Base-by-base conservation (phyloP, 441 rosid species). In the Gossypium gossypioides region DNA sequence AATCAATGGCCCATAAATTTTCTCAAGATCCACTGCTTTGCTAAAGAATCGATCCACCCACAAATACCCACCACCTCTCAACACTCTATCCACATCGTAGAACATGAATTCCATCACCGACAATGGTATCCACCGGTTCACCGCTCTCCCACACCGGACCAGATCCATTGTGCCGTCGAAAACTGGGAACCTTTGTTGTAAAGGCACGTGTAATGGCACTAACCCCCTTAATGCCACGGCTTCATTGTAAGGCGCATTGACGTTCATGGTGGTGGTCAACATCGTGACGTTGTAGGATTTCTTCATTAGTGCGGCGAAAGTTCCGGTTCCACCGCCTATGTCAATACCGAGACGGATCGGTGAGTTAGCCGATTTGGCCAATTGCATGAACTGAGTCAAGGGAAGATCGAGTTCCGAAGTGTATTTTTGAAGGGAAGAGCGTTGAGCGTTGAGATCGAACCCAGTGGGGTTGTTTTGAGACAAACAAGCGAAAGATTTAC, bases 11-110 rank as follows among this genome's bases (percentile, higher is more conserved):
- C 79, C 84, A 80, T 85, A 95, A 19, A 89, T 83, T 71, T 82
- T 85, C 10, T 86, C 94, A 65, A 95, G 89, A 80, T 92, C 97
- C 40, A 76, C 69, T 13, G 78, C 77, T 80, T 84, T 95, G 56
- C 99, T 80, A 9, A 91, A 91, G 77, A 94, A 94, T 75, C 87
- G 91, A 76, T 94, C 97, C 83, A 94, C 58, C 98, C 97, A 91
- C 51, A 93, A 71, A 72, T 82, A 93, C 3, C 98, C 98, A 52
- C 98, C 98, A 0, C 86, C 87, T 46, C 98, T 83, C 79, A 93
- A 76, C 62, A 90, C 88, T 72, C 98, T 81, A 72, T 94, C 99
- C 57, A 87, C 84, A 76, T 94, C 99, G 15, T 82, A 91, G 32
- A 94, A 75, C 82, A 93, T 74, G 56, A 93, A 93, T 73, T 93